Evolutionary conservation across 805 yeast genomes (phyloP), one percentile per base, ranked within the genome.

Genomic region (Cyberlindnera saturnus): DNA sequence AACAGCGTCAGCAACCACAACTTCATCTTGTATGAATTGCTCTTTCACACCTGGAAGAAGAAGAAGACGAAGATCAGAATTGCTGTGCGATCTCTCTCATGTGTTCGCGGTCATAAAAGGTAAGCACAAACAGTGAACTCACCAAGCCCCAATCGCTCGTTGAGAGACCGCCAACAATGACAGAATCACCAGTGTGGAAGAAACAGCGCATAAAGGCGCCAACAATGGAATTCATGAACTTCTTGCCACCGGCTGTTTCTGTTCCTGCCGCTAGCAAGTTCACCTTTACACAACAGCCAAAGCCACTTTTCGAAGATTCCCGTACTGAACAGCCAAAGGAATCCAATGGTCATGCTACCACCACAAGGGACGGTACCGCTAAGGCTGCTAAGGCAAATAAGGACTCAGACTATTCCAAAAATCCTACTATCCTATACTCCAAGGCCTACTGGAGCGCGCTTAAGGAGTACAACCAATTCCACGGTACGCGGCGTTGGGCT

Each of bases 401-500:
- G 41, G 11, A 32, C 23, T 31, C 34, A 32, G 36, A 23, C 15
- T 36, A 23, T 30, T 36, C 38, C 38, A 17, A 16, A n/a, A 44
- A 42, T 20, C 37, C 43, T 3, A 33, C 39, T 3, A 11, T 47
- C 7, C 44, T 43, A 10, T 38, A 29, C 5, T 29, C 47, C 5
- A 41, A 32, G 26, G 44, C 29, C 1, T 44, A 42, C 23, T 45
- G 43, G 37, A 29, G 36, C 9, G 35, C 19, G 3, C 33, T 47
- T 19, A 39, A 34, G 6, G 18, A 38, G 1, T 51, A 45, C 40
- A 45, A 45, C 32, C 11, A 19, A 1, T 5, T 14, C 3, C 33
- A 44, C 19, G 48, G 50, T 1, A 33, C 41, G 2, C 37, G 49
- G 20, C 43, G 55, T 5, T 50, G 39, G 23, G 38, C 45, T 5